Evolutionary conservation across 2,329 filamentous ascomycete species (phyloP).

Genomic region (Acarospora socialis): DNA sequence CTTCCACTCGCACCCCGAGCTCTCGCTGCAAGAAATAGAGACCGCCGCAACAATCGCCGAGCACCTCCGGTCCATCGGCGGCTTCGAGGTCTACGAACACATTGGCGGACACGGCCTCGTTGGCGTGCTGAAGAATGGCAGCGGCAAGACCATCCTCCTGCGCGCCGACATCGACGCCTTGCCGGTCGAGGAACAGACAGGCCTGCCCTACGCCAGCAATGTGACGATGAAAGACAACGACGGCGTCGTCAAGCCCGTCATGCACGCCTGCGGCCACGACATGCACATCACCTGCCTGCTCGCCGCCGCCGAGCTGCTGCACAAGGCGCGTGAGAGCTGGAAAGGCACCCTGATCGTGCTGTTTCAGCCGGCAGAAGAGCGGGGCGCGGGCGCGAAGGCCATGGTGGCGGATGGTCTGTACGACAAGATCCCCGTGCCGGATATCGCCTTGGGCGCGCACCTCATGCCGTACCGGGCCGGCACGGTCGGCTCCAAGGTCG

Average conservation of each 20-base stretch:
- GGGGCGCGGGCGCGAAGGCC: slow-evolving; percentile 41
- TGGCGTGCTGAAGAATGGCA: slow-evolving; percentile 29
- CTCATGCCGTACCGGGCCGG: slow-evolving; percentile 35
- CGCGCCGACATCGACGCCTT: slow-evolving; percentile 50
- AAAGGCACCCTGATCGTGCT: slow-evolving; percentile 43
- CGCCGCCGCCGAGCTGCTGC: slow-evolving; percentile 38
- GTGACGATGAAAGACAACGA: slow-evolving; percentile 29
- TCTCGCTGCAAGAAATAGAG: slow-evolving; percentile 41
- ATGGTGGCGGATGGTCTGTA: slow-evolving; percentile 47
- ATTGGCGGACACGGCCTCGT: slow-evolving; percentile 33
- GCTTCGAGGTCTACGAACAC: slow-evolving; percentile 25
- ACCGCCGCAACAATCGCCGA: slow-evolving; percentile 36
- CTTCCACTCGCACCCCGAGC: slow-evolving; percentile 44
- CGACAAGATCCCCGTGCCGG: slow-evolving; percentile 38
- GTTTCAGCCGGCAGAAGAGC: slow-evolving; percentile 53
- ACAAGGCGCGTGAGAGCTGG: slow-evolving; percentile 33
- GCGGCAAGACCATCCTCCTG: slow-evolving; percentile 34
- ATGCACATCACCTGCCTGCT: slow-evolving; percentile 48
- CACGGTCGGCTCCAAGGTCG: slow-evolving; percentile 24
- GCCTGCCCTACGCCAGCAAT: slow-evolving; percentile 41
- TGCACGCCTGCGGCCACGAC: slow-evolving; percentile 58
- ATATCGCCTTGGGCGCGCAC: slow-evolving; percentile 43
- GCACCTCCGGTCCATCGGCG: slow-evolving; percentile 21
- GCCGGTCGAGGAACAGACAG: slow-evolving; percentile 42
- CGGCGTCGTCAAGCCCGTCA: slow-evolving; percentile 39